Conservation (phyloP, 306 rosid species). For the Mimosa pudica region DNA sequence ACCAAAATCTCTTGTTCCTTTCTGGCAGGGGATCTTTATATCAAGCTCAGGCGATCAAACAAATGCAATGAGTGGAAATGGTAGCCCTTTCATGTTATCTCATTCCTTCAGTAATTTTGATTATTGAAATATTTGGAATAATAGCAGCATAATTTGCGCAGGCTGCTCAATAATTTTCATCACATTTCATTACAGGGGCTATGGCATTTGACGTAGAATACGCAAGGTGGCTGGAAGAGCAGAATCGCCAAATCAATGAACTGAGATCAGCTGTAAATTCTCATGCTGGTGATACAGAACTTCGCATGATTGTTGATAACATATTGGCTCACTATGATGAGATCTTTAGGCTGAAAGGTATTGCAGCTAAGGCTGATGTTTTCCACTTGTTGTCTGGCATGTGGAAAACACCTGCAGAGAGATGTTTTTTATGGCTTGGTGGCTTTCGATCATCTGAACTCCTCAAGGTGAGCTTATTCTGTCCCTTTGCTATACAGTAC, state of each 20-base stretch:
- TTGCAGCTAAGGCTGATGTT: constrained; percentile 92
- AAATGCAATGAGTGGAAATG: constrained; percentile 93
- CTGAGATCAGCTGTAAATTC: constrained; percentile 93
- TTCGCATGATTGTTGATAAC: constrained; percentile 84
- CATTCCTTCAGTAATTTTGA: constrained; percentile 28
- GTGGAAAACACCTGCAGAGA: constrained; percentile 99
- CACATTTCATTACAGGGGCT: constrained; percentile 66
- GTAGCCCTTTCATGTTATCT: constrained; percentile 47
- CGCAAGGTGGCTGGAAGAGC: constrained; percentile 94
- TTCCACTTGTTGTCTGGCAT: constrained; percentile 96
- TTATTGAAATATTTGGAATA: constrained; percentile 24
- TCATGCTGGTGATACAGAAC: constrained; percentile 96
- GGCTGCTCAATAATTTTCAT: constrained; percentile 32
- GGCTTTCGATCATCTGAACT: constrained; percentile 96
- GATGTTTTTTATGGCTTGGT: constrained; percentile 97
- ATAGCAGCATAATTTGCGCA: constrained; percentile 28
- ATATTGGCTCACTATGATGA: constrained; percentile 88
- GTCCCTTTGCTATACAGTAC: constrained; percentile 15
- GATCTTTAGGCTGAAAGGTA: constrained; percentile 75
- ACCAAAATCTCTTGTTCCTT: constrained; percentile 29
- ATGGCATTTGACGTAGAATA: constrained; percentile 94
- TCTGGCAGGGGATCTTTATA: constrained; percentile 83
- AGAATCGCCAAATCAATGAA: constrained; percentile 83
- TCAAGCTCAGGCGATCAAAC: constrained; percentile 89
- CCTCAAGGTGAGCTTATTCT: constrained; percentile 68